Evolutionary conservation across 345 rosid genomes (phyloP).

Genomic region (Gossypioides kirkii): DNA sequence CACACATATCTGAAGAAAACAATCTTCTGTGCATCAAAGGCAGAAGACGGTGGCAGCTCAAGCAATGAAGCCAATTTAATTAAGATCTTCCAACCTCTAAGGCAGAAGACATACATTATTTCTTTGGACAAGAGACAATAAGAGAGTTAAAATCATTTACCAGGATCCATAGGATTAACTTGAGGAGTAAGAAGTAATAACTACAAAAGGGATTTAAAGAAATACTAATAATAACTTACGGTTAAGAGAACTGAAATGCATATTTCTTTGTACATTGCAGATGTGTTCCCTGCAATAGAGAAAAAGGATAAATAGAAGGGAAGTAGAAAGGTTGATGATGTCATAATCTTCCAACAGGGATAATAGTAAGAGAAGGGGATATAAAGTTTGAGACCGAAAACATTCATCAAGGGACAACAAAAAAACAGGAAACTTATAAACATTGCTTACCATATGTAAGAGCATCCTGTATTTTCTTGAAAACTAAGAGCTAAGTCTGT

Average conservation of each 20-base stretch:
- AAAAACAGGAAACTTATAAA: slow-evolving; percentile 5
- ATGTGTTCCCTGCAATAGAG: slow-evolving; percentile 64
- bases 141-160: neutral
- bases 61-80: neutral
- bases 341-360: neutral
- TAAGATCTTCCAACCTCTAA: neutral
- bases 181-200: neutral
- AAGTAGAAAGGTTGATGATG: neutral
- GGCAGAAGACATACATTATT: slow-evolving; percentile 1
- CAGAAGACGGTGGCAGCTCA: neutral
- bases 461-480: slow-evolving; percentile 91
- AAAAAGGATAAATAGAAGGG: neutral
- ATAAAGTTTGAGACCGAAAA: neutral
- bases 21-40: neutral
- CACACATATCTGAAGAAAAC: neutral
- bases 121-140: neutral
- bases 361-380: neutral
- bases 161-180: neutral
- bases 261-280: slow-evolving; percentile 72
- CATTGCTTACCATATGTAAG: slow-evolving; percentile 67
- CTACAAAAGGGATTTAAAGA: neutral
- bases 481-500: slow-evolving; percentile 96
- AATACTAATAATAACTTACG: slow-evolving; percentile 43
- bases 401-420: slow-evolving; percentile 2
- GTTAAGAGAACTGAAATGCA: slow-evolving; percentile 74